These are phyloP conservation scores for Erythrobasidium hasegawianum DNA, from an alignment of 1,284 basidiomycete genomes.

Conservation along the genomic window DNA sequence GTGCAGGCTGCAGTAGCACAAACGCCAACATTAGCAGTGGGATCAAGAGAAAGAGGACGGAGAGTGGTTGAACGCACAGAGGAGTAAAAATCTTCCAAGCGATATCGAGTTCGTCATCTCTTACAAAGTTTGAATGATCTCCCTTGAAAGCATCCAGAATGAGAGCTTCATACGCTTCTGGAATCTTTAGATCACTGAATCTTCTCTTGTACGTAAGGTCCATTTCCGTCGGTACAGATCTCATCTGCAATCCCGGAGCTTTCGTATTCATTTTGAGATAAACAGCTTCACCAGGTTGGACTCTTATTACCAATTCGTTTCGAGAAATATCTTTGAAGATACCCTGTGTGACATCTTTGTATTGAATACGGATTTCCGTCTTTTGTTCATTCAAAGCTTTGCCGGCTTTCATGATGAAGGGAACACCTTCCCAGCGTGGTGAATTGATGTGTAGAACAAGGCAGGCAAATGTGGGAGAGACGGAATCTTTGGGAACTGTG, in stretches of 20 bases:
- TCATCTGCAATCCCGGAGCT: constrained; percentile 80
- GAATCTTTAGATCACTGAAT: constrained; percentile 55
- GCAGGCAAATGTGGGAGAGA: constrained; percentile 88
- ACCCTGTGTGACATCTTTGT: constrained; percentile 89
- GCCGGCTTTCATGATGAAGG: constrained; percentile 93
- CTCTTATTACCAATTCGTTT: constrained; percentile 91
- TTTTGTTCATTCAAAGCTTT: constrained; percentile 96
- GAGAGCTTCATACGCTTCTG: constrained; percentile 41
- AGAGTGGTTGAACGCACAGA: constrained; percentile 50
- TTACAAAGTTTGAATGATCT: constrained; percentile 67
- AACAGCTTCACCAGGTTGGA: constrained; percentile 89
- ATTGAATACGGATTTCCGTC: constrained; percentile 92
- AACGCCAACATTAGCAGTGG: constrained; percentile 1
- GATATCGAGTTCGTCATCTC: constrained; percentile 88
- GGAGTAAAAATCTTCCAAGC: constrained; percentile 71
- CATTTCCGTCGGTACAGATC: constrained; percentile 89
- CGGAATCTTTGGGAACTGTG: constrained; percentile 84
- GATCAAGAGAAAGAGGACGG: constrained; percentile 39
- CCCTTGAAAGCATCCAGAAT: constrained; percentile 52
- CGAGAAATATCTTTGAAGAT: constrained; percentile 93
- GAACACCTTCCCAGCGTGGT: constrained; percentile 93
- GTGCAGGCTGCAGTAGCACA: constrained; percentile 5
- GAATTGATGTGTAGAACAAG: constrained; percentile 85
- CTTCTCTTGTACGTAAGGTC: constrained; percentile 93
- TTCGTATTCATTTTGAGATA: constrained; percentile 95